These are phyloP conservation scores for Barnettozyma californica DNA, from an alignment of 805 yeast species.

Conservation along the genomic window DNA sequence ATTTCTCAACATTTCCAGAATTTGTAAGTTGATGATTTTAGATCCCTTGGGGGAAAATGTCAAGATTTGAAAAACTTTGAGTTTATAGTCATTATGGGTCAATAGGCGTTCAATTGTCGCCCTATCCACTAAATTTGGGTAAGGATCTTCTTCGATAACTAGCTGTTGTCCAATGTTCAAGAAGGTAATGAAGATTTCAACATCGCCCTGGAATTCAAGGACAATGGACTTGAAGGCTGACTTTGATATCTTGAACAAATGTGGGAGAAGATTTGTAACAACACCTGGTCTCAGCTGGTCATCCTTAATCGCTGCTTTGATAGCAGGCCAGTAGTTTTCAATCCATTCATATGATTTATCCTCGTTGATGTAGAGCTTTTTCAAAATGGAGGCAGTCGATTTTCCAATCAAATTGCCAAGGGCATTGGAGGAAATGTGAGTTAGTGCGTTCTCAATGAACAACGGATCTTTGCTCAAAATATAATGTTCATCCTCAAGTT, in stretches of 20 bases:
- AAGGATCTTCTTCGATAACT: conserved; percentile 47
- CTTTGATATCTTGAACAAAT: conserved; percentile 49
- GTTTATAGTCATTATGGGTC: conserved; percentile 39
- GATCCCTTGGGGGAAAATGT: conserved; percentile 61
- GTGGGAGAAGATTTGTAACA: conserved; percentile 57
- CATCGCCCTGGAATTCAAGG: conserved; percentile 26
- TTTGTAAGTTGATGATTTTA: conserved; percentile 41
- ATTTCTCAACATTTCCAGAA: conserved; percentile 39
- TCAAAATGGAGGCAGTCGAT: conserved; percentile 38
- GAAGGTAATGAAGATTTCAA: conserved; percentile 43
- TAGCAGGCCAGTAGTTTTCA: conserved; percentile 19
- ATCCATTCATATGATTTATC: conserved; percentile 22
- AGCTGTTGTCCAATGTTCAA: conserved; percentile 61
- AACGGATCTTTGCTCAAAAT: conserved; percentile 40
- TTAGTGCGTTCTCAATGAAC: conserved; percentile 44
- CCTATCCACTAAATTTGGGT: conserved; percentile 33
- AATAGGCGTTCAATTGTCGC: conserved; percentile 34
- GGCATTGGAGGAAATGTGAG: conserved; percentile 49
- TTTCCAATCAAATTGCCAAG: conserved; percentile 66
- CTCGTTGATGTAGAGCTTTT: conserved; percentile 30
- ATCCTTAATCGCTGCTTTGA: conserved; percentile 13
- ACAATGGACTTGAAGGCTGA: conserved; percentile 37
- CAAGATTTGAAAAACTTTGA: conserved; percentile 55
- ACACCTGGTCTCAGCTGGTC: conserved; percentile 34
- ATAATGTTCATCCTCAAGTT: conserved; percentile 33